Evolutionary conservation across 208 protist genomes (phyloP), one percentile per base, ranked within the genome.

Genomic region (Leishmania mexicana): DNA sequence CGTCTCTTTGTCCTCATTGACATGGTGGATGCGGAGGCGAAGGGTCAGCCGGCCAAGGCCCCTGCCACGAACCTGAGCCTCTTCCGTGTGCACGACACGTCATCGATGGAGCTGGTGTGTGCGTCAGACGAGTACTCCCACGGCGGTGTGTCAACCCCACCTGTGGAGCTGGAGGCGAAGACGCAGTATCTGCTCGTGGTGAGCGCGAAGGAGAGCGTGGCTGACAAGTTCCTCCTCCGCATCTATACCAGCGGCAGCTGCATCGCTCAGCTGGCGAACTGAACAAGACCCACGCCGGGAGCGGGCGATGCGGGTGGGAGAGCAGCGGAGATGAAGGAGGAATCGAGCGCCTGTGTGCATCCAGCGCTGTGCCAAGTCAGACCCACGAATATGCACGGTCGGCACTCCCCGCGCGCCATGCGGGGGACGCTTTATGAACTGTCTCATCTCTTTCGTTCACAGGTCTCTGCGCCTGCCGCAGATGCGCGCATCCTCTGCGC

Each of bases 201-300:
- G 11, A 94, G 91, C 40, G 85, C 91, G 5, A 71, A 81, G 54
- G 78, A 78, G 15, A 60, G 88, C 3, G 80, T 79, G 42, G 78
- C 78, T n/a, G 85, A 80, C 77, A 95, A 94, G 86, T 96, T 94
- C 60, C 65, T 92, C 0, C 71, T 96, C 70, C 90, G 90, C n/a
- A 54, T 96, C 31, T 94, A 91, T 83, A 94, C 87, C 58, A 91
- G 78, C 75, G 81, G 49, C 49, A 76, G 11, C 8, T 80, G 90
- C 53, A 91, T 53, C 3, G 87, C 85, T 28, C 78, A 90, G 76
- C 17, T 89, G 31, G 38, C 79, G 19, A 87, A 84, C 68, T 88
- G 58, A 81, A 11, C 35, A 40, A 54, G 70, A 53, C 28, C 45
- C 10, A 13, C 45, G 45, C 70, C 47, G 8, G 45, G 70, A 21